Base-by-base conservation (phyloP, 495 filamentous ascomycete genomes). In the Aspergillus bertholletiae region DNA sequence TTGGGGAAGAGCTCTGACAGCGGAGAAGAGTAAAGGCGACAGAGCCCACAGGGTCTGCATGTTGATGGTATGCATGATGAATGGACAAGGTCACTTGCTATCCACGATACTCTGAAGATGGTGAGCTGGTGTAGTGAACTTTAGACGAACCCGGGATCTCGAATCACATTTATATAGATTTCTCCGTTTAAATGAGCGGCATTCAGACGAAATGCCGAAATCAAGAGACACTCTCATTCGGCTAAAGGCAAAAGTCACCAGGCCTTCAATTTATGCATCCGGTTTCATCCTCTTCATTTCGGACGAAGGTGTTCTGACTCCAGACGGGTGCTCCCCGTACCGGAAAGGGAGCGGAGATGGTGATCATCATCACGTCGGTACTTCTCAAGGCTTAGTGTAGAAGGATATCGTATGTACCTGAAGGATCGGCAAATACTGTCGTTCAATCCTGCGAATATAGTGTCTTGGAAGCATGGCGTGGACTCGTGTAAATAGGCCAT, bases 1-100 rank as follows among this genome's bases (percentile, higher is more conserved):
- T 21, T 62, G 58, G 4, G 61, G 54, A 32, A 58, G 30, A 20
- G 57, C 58, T 13, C 40, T 48, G 40, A 53, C 60, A 7, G 50
- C 56, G 17, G 48, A 23, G 22, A 61, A 44, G 34, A 62, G 56
- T 2, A 55, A 44, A 6, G 53, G 53, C 28, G 51, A 17, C 8
- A 56, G 53, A 26, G 51, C 51, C 41, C 34, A 24, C 13, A 63
- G 34, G 23, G 47, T 32, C 27, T 32, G 47, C 56, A 59, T 59
- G 26, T 49, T 59, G 50, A 47, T 30, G n/a, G 60, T 37, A 1
- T 44, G 47, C 49, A 59, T 58, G 20, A 21, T 47, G 43, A 27
- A 28, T 40, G 49, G 30, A 34, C 12, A 34, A 34, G 6, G 7
- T 12, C 7, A 13, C 30, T 34, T 5, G 6, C 5, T 12, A 11